Base-by-base conservation (phyloP, 2,329 filamentous ascomycete species). In the Claviceps digitariae region DNA sequence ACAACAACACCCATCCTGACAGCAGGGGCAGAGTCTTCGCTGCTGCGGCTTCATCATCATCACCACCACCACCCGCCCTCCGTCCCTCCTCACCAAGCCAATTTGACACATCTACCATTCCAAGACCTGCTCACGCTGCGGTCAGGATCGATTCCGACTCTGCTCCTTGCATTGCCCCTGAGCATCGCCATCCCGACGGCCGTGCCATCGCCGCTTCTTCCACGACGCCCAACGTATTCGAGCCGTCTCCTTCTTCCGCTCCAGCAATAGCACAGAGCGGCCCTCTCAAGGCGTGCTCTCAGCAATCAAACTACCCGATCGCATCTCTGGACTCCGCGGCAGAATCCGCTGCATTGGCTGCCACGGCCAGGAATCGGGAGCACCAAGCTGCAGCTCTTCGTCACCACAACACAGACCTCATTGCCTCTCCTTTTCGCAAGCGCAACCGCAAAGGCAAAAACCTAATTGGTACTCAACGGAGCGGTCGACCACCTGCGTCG, bases 191-290 rank as follows among this genome's bases (percentile, higher is more conserved):
- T 74, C 62, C 62, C 66, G 64, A 66, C 73, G 71, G 72, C 67
- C 67, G 71, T 70, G 69, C 66, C 64, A 60, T 60, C 62, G 59
- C 58, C 60, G 58, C 68, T 63, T 63, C 68, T 68, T 70, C 72
- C 67, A 76, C 74, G 74, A 73, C 72, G 75, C 69, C 74, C 59
- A 66, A 70, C 69, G 65, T 69, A 63, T 64, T 65, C 63, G 58
- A 59, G 57, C 52, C 58, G 54, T 50, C 56, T 52, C 56, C 58
- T 54, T 50, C 56, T 52, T 56, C 59, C 56, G 55, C 59, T 51
- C 53, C 59, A 46, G 63, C 63, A 58, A 58, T 57, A 48, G 57
- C 61, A 49, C 59, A 59, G 52, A 64, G 63, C 52, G 55, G 61
- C 56, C 61, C 60, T 51, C 54, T 64, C 49, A 56, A 66, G 54